Base-by-base conservation (phyloP, 2,329 filamentous ascomycete species). In the Bipolaris oryzae region DNA sequence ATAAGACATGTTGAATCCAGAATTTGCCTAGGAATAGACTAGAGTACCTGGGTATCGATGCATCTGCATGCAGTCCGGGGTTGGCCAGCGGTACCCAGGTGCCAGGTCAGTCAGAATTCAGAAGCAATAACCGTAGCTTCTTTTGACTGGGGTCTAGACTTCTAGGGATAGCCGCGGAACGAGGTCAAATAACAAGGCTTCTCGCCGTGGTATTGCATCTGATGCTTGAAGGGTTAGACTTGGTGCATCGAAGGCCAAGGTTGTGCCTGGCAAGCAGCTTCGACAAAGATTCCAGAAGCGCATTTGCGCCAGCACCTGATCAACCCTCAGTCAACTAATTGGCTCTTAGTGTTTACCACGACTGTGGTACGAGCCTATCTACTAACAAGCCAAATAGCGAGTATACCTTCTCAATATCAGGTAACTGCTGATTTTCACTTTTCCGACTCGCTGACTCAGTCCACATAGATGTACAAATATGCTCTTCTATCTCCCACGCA, bases 51-150 rank as follows among this genome's bases (percentile, higher is more conserved):
- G 11, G 18, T 15, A 34, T n/a, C 21, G 20, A n/a, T 7, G 16
- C 18, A 23, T 20, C 28, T 46, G 25, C 35, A 55, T 52, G 28
- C 34, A 45, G 20, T 39, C 43, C 25, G n/a, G 20, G 53, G 37
- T 47, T 28, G 34, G 43, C 53, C 42, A n/a, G 21, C 34, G 15
- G 7, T 38, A 38, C 21, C 45, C 34, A 38, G 15, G 21, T 33
- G 9, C 38, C 48, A 50, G 33, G 46, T 44, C 18, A 6, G 18
- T 33, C 28, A 50, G 21, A 15, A 3, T n/a, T 54, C n/a, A 11
- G 13, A 37, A 31, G 31, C 11, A 38, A 33, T 7, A 11, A 3
- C 3, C 3, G 5, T n/a, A 9, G n/a, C 31, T 33, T 15, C 46
- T 23, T 23, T 43, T 23, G 46, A 37, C 20, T 42, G 31, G 18